Evolutionary conservation across 768 basidiomycete species (phyloP), one percentile per base, ranked within the genome.

Genomic region (Mycena rebaudengoi): DNA sequence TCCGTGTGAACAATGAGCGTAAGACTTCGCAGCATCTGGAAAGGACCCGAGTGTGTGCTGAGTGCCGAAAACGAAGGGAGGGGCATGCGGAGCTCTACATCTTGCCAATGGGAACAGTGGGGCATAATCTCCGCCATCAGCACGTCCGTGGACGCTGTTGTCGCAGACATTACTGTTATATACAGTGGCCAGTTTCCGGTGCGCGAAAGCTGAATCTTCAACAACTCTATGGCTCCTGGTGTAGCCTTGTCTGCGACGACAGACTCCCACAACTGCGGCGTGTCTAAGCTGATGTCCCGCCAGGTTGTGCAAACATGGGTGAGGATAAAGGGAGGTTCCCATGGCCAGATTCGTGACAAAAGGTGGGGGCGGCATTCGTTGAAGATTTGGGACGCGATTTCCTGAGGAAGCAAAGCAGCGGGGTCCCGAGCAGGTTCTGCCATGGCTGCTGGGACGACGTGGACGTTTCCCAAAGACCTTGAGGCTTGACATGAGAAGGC

Each of bases 1-100:
- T 8, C 13, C 2, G 23, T 20, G 18, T 5, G 3, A 12, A 28
- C 14, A 8, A 43, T 33, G 4, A 61, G 41, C 13, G 26, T 33
- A 3, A 60, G 50, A 10, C 40, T 18, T 14, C 59, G 37, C 28
- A 60, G 59, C 4, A 60, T 16, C 41, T 48, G 59, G 20, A 51
- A 60, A 6, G 59, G 41, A 6, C 59, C 50, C 18, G 33, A 18
- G 29, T 60, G 25, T 7, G 14, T 18, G 23, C 13, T 33, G 28
- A 50, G 57, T 7, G 29, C 23, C 21, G 29, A 10, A 45, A 51
- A 44, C 23, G 49, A 33, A 7, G 35, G 29, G 10, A 52, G 16
- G n/a, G 59, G 49, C 11, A 60, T 14, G 10, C 2, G 3, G 16
- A 60, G 32, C 1, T 35, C 23, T 7, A 60, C n/a, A 18, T 60